Conservation (phyloP, 106 monocot genomes). For the Platanthera zijinensis region DNA sequence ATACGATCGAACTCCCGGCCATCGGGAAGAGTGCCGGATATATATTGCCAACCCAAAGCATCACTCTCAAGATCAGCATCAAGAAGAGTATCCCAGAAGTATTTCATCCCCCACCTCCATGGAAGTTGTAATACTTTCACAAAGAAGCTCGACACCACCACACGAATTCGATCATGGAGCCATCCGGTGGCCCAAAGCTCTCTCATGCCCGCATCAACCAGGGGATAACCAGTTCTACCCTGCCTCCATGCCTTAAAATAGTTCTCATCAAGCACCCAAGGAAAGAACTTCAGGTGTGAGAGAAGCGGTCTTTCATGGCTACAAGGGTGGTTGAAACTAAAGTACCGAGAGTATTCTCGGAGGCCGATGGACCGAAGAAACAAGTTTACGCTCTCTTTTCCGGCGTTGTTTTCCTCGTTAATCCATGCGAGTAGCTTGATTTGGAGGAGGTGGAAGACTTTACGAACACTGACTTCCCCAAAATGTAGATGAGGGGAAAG, state of each 20-base stretch:
- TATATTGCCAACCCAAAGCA: conserved; percentile 96
- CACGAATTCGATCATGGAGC: conserved; percentile 88
- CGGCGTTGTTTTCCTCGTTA: conserved; percentile 70
- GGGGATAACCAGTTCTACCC: conserved; percentile 87
- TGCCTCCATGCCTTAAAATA: conserved; percentile 93
- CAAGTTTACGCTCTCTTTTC: conserved; percentile 78
- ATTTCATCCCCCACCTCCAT: conserved; percentile 99
- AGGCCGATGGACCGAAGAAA: conserved; percentile 83
- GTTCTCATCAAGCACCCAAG: conserved; percentile 72
- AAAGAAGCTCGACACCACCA: conserved; percentile 92
- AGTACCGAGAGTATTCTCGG: conserved; percentile 82
- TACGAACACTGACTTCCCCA: conserved; percentile 86
- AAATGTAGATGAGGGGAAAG: conserved; percentile 93
- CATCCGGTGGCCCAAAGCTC: conserved; percentile 97
- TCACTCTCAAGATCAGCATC: conserved; percentile 98
- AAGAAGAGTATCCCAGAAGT: conserved; percentile 91
- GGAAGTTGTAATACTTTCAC: conserved; percentile 97
- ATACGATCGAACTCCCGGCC: conserved; percentile 84
- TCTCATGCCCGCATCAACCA: conserved; percentile 97
- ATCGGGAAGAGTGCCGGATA: conserved; percentile 93
- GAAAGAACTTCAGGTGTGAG: conserved; percentile 75
- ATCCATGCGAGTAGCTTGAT: conserved; percentile 95
- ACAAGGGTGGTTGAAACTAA: conserved; percentile 89
- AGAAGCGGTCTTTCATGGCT: conserved; percentile 86
- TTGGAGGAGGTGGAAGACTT: conserved; percentile 79